Evolutionary conservation across 208 protist species (phyloP).

Genomic region (Herpetomonas samuelpessoai): DNA sequence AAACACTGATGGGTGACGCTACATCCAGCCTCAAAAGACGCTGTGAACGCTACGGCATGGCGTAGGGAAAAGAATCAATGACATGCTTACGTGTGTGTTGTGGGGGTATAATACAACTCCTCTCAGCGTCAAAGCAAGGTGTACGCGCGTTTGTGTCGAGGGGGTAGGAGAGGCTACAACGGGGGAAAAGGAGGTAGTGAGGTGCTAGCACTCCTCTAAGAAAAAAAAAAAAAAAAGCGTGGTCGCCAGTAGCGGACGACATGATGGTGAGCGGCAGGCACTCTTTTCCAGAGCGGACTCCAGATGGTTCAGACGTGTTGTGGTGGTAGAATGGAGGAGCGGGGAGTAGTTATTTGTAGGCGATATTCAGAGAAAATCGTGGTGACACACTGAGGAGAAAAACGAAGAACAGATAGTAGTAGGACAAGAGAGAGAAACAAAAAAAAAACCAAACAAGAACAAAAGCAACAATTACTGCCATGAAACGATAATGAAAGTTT

Average conservation of each 20-base stretch:
- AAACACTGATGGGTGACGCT: too few species aligned
- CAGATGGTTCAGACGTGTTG: too few species aligned
- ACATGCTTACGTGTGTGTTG: too few species aligned
- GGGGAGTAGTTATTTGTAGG: too few species aligned
- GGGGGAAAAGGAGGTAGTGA: background rate
- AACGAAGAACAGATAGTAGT: slow-evolving; percentile 9
- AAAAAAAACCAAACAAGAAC: slow-evolving; percentile 8
- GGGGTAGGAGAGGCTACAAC: background rate
- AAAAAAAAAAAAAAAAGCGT: slow-evolving; percentile 1
- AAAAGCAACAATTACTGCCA: background rate
- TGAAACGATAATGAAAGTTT: slow-evolving; percentile 3
- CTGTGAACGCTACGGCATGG: too few species aligned
- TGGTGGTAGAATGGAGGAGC: too few species aligned
- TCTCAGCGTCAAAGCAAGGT: background rate
- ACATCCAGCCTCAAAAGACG: too few species aligned
- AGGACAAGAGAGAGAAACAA: slow-evolving; percentile 2
- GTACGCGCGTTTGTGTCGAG: background rate
- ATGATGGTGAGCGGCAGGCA: too few species aligned
- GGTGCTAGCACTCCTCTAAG: background rate
- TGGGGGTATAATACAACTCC: background rate
- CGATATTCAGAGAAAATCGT: too few species aligned
- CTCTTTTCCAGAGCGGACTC: too few species aligned
- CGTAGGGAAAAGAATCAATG: too few species aligned
- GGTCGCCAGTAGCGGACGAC: too few species aligned
- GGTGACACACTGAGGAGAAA: background rate